Evolutionary conservation across 495 filamentous ascomycete genomes (phyloP), one percentile per base, ranked within the genome.

Genomic region (Podospora conica): DNA sequence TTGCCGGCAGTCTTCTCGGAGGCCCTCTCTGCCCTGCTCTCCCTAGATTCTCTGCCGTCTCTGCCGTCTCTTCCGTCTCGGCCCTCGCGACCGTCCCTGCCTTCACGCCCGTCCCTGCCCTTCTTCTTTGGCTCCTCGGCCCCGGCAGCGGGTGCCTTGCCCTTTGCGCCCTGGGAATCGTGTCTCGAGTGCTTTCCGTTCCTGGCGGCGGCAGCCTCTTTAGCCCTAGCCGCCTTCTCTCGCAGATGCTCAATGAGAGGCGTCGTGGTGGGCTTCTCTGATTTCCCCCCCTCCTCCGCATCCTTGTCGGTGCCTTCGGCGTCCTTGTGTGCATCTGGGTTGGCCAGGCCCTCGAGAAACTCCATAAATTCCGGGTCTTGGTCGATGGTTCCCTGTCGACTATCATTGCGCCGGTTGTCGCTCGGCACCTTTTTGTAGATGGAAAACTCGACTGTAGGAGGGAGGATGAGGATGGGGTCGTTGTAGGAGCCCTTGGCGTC

Each of bases 361-460:
- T 85, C 85, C 77, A 96, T 96, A 68, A 98, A 98, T 64, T 98
- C 95, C 0, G 89, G 86, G 74, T 98, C 95, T 70, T 94, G 92
- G 69, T 98, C 95, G 65, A 98, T 97, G 6, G 91, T 96, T 55
- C 96, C 95, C 74, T 96, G 91, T 3, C 94, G 88, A 65, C 85
- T 85, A 81, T 98, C 95, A 57, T 85, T 84, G 23, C 91, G 87
- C 70, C 83, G 88, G 66, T 88, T 90, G 8, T 72, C 76, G 8
- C 82, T 81, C 18, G 96, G 92, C 0, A 89, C 83, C 68, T 91
- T 90, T 60, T 90, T 89, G 75, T 92, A 95, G 3, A 90, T 85
- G 24, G 95, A 86, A 71, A 91, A 90, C 71, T 97, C 93, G 15
- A 96, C 79, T 10, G 83, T 80, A 0, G 93, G 93, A 18, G 89